Evolutionary conservation across 352 stramenopile genomes (phyloP).

Genomic region (Globisporangium uncinulatum): DNA sequence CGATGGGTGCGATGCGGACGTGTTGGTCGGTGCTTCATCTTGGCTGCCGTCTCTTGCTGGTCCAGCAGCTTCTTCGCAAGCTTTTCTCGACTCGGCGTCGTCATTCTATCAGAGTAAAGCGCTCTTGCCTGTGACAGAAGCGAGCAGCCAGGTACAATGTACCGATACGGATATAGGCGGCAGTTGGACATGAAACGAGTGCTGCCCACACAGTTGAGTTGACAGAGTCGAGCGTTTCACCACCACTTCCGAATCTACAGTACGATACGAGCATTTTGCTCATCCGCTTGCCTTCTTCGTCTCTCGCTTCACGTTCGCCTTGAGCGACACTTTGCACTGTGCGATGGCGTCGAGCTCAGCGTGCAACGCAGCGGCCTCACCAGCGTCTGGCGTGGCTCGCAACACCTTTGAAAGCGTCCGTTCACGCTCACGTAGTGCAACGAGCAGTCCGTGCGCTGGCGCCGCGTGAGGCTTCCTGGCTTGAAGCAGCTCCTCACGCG

Average conservation of each 20-base stretch:
- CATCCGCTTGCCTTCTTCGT: constrained; percentile 16
- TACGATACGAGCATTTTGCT: background rate
- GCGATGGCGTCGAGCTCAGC: constrained; percentile 45
- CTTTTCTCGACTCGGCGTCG: constrained; percentile 24
- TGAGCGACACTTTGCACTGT: constrained; percentile 50
- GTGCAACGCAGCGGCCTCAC: constrained; percentile 30
- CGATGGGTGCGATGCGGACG: constrained; percentile 26
- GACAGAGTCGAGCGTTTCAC: no score
- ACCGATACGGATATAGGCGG: no score
- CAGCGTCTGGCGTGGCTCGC: constrained; percentile 17
- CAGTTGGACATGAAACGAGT: no score
- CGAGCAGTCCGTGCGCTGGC: constrained; percentile 38
- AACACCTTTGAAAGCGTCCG: constrained; percentile 36
- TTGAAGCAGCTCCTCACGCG: constrained; percentile 14
- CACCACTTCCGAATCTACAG: no score
- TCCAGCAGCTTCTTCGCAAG: constrained; percentile 44
- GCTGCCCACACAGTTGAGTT: no score
- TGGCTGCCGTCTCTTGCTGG: constrained; percentile 6
- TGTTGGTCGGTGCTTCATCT: constrained; percentile 9
- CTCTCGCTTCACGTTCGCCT: constrained; percentile 45
- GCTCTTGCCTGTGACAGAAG: no score
- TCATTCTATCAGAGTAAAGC: no score
- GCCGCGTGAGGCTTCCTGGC: constrained; percentile 18
- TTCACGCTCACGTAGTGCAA: constrained; percentile 48
- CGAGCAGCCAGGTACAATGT: no score